Base-by-base conservation (phyloP, 257 asterid genomes). In the Pogostemon cablin region DNA sequence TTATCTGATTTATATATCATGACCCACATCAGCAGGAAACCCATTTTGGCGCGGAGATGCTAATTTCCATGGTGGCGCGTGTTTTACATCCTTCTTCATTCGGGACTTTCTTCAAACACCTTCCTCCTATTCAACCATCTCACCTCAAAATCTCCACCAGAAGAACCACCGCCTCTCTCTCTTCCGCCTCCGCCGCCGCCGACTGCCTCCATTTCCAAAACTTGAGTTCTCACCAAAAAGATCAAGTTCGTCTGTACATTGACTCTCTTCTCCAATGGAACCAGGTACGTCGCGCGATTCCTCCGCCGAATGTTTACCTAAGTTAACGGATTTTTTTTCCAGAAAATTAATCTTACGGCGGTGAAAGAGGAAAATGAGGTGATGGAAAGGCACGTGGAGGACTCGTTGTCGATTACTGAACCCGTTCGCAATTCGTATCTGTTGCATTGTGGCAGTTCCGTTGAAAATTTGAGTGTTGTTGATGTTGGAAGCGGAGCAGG, bases 401-500 rank as follows among this genome's bases (percentile, higher is more conserved):
- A 93, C 74, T 93, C 99, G 2, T 62, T 93, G 48, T 90, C 96
- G 54, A 84, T 93, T 56, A 47, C 91, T 17, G 83, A 80, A 42
- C 99, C 97, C 3, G 79, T 91, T 71, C 80, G 80, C 12, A 65
- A 68, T 68, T 80, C 86, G 0, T 93, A 90, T 73, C 42, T 82
- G 52, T 78, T 81, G 11, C 78, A 72, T 46, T 86, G 96, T 73
- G 93, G 87, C 67, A 54, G 35, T 71, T 85, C 92, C 17, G 85
- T 79, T 7, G 90, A 93, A 43, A 73, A 80, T 72, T 74, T 93
- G 83, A 81, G 81, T 35, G 84, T 91, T 68, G 82, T 93, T 50
- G 99, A 93, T 82, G 96, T 93, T 58, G 99, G 99, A 62, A 91
- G 90, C 44, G 99, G 99, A 9, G 96, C 97, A 2, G 96, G 99